phyloP scores from a whole-genome alignment of 257 asterid genomes.

The Solanum appendiculatum region DNA sequence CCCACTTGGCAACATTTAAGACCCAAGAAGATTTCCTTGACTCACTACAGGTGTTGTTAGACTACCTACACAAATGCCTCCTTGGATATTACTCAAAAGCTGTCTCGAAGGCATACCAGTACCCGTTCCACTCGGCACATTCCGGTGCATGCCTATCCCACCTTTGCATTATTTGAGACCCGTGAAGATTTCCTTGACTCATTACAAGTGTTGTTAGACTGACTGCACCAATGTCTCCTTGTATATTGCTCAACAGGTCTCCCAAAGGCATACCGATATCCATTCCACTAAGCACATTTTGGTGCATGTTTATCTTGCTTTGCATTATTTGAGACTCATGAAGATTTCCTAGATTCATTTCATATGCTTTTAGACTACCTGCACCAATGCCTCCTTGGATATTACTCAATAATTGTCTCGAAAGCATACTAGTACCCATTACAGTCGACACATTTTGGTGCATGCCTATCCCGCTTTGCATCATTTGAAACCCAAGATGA shows the following conservation, averaged over 20 bases:
- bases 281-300: slow-evolving; percentile 33
- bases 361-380: neutral
- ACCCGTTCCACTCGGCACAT: slow-evolving; percentile 31
- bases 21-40: too few relatives aligned
- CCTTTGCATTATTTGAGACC: too few relatives aligned
- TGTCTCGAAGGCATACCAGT: slow-evolving; percentile 29
- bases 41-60: slow-evolving; percentile 5
- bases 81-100: too few relatives aligned
- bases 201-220: too few relatives aligned
- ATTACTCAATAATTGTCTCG: slow-evolving; percentile 37
- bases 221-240: too few relatives aligned
- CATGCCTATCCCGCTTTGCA: slow-evolving; percentile 8
- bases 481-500: too few relatives aligned
- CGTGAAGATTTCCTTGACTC: too few relatives aligned
- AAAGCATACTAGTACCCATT: slow-evolving; percentile 20
- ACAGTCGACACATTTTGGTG: slow-evolving; percentile 45
- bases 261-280: slow-evolving; percentile 34
- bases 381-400: slow-evolving; percentile 32
- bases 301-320: slow-evolving; percentile 25
- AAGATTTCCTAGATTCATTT: too few relatives aligned
- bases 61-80: slow-evolving; percentile 19
- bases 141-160: slow-evolving; percentile 33
- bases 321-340: too few relatives aligned
- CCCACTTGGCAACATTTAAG: slow-evolving; percentile 23
- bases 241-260: neutral